Evolutionary conservation across 495 filamentous ascomycete genomes (phyloP), one percentile per base, ranked within the genome.

Genomic region (Cercophora newfieldiana): DNA sequence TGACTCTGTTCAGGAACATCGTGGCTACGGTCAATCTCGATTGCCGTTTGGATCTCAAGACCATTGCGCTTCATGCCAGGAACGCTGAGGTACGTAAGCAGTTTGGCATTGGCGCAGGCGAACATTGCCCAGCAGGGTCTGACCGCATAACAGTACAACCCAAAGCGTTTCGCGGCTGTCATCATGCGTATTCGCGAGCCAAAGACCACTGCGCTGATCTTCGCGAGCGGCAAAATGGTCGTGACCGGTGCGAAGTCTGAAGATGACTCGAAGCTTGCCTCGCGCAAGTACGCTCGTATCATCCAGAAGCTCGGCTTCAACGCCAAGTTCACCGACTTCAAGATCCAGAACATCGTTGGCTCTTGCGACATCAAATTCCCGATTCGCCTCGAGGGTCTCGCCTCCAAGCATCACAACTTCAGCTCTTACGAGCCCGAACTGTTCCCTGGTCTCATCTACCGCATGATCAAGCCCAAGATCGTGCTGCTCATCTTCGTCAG

Each of bases 401-500:
- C 95, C 7, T 92, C 88, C 66, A 91, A 93, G 77, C 95, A 99
- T 87, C 96, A 98, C 83, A 94, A 97, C 81, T 99, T 98, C 89
- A 96, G 91, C 82, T 97, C 93, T 50, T 99, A 99, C 78, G 95
- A 99, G 80, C 95, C 95, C 68, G 95, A 99, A 79, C 78, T 99
- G 78, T 99, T 99, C 87, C 96, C 95, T 68, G 95, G 95, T 86
- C 87, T 99, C 61, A 99, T 99, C 83, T 99, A 99, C 78, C 92
- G 95, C 78, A 99, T 99, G 95, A 97, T 98, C 86, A 97, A 97
- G 86, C 95, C 95, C 25, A 98, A 98, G 89, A 98, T 99, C 68
- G 95, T 99, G 24, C 90, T 99, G 19, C 80, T 99, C 80, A 98
- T 99, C 77, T 99, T 99, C 84, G 95, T 99, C 77, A 94, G 90